These are phyloP conservation scores for Ogataea pignaliae DNA, from an alignment of 805 yeast species.

Conservation along the genomic window DNA sequence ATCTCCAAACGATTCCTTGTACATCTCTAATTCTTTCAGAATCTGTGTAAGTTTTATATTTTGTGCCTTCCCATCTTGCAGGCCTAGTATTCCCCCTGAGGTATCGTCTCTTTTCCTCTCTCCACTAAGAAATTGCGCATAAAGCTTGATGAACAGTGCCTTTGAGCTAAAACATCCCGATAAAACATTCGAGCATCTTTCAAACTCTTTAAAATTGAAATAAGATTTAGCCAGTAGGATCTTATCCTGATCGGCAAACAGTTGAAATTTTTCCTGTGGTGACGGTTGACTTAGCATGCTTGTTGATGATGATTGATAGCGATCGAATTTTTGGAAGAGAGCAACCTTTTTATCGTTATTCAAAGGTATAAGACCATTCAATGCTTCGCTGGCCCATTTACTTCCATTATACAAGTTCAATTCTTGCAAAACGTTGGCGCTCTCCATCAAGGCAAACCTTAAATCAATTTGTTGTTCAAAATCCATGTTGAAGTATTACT, in stretches of 20 bases:
- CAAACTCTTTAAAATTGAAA: constrained; percentile 82
- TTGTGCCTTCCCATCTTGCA: constrained; percentile 29
- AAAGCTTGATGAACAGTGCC: constrained; percentile 59
- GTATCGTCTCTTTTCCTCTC: constrained; percentile 74
- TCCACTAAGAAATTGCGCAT: constrained; percentile 67
- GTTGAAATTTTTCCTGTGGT: constrained; percentile 20
- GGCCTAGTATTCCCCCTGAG: constrained; percentile 59
- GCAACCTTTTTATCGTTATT: constrained; percentile 17
- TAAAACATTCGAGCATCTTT: constrained; percentile 62
- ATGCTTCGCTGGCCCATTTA: constrained; percentile 83
- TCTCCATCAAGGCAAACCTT: constrained; percentile 30
- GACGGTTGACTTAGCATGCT: constrained; percentile 9
- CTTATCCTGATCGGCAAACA: constrained; percentile 37
- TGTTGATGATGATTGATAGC: constrained; percentile 4
- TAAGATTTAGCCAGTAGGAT: constrained; percentile 63
- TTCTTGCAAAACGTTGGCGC: constrained; percentile 43
- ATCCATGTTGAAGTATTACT: constrained; percentile 19
- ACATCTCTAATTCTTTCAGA: constrained; percentile 38
- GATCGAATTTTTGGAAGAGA: constrained; percentile 17
- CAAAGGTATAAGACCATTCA: constrained; percentile 48
- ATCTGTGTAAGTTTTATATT: constrained; percentile 31
- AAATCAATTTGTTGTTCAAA: constrained; percentile 24
- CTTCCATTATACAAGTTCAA: constrained; percentile 66
- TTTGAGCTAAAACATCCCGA: constrained; percentile 46
- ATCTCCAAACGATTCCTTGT: constrained; percentile 14